These are phyloP conservation scores for Fraxinus pennsylvanica DNA, from an alignment of 257 asterid species.

Conservation along the genomic window DNA sequence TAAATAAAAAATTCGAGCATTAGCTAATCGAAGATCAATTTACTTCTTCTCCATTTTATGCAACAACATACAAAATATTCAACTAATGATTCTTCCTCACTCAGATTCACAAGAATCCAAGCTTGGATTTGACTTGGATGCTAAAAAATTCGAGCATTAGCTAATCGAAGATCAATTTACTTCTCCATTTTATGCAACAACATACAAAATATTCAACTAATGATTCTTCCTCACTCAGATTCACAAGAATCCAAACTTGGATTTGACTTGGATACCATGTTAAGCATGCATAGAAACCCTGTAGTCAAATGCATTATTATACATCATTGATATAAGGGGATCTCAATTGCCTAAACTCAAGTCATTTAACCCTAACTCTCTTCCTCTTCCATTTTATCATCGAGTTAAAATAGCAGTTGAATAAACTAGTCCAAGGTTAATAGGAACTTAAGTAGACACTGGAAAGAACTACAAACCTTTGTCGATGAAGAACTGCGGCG, in stretches of 20 bases:
- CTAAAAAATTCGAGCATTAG: background rate
- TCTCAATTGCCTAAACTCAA: background rate
- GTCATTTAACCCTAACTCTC: background rate
- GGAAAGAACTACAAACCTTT: slow-evolving; percentile 52
- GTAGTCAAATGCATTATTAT: background rate
- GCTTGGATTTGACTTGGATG: no score
- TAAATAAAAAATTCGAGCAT: background rate
- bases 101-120: background rate
- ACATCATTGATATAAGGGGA: background rate
- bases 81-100: background rate
- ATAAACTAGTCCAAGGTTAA: background rate
- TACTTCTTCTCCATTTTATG: background rate
- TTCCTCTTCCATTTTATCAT: background rate
- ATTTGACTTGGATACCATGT: background rate
- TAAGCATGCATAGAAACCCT: background rate
- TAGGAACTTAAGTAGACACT: background rate
- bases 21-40: background rate
- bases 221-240: background rate
- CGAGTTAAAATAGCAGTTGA: background rate
- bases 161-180: background rate
- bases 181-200: background rate
- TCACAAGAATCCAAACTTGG: background rate
- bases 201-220: background rate
- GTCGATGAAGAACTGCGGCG: slow-evolving; percentile 51
- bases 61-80: background rate